Conservation (phyloP, 192 early-diverging fungal genomes). For the Backusella macrospora region DNA sequence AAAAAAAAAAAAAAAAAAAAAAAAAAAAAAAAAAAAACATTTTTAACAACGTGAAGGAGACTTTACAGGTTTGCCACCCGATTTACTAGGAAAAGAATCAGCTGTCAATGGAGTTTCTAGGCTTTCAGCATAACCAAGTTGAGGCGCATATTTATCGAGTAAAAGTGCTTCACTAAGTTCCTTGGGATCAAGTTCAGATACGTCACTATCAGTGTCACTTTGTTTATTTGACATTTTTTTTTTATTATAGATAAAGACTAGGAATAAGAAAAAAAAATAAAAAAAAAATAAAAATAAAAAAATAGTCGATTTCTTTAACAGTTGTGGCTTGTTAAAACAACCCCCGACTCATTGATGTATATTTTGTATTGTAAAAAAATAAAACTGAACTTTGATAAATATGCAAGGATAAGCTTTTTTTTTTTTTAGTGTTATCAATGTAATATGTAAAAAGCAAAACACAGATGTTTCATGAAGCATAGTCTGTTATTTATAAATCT, state of each 20-base stretch:
- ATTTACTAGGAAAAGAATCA: conserved; percentile 80
- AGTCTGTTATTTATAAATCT: too few relatives aligned
- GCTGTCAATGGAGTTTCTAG: conserved; percentile 60
- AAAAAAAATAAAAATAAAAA: background rate
- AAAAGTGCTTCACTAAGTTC: conserved; percentile 16
- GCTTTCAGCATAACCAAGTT: conserved; percentile 78
- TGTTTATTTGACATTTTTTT: conserved; percentile 14
- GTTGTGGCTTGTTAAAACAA: too few relatives aligned
- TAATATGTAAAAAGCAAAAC: too few relatives aligned
- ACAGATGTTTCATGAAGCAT: too few relatives aligned
- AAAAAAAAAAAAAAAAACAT: background rate
- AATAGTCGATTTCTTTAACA: too few relatives aligned
- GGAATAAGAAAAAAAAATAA: background rate
- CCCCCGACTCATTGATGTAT: too few relatives aligned
- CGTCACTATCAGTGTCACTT: conserved; percentile 18
- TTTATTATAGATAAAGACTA: background rate
- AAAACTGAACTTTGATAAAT: too few relatives aligned
- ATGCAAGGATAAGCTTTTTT: too few relatives aligned
- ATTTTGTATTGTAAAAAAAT: too few relatives aligned
- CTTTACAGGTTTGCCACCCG: conserved; percentile 83
- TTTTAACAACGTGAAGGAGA: background rate
- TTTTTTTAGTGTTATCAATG: too few relatives aligned
- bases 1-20: too few relatives aligned
- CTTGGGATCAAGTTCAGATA: conserved; percentile 19
- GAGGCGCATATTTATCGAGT: conserved; percentile 33